Base-by-base conservation (phyloP, 2,329 filamentous ascomycete species). In the Geosmithia flava region DNA sequence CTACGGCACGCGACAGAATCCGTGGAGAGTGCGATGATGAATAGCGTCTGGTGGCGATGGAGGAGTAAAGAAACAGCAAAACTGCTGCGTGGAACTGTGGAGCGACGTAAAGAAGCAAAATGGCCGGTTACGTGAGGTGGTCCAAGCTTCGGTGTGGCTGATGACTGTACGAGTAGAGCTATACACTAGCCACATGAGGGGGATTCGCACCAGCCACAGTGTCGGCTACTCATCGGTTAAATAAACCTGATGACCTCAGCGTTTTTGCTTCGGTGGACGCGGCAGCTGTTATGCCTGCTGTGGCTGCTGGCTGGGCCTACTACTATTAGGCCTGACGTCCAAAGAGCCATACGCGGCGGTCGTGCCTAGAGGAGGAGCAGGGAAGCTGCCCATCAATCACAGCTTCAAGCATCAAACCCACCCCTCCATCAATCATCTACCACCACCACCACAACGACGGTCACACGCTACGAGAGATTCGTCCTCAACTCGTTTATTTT, bases 351-450 rank as follows among this genome's bases (percentile, higher is more conserved):
- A 65, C 62, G 62, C 62, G 62, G 62, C 62, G 55, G 55, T 54
- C 59, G 58, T 70, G 69, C 68, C 69, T 71, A 61, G 68, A 37
- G 33, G 33, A 37, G 33, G 33, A 37, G 33, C 33, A 37, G 33
- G 33, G 33, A 37, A 71, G 68, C 68, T 70, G n/a, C 23, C 33
- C 33, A 37, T 37, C 33, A 37, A 37, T 37, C 33, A 37, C 33
- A 37, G 33, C 33, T 37, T 37, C 33, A 37, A 37, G 33, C 11
- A 37, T 37, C 33, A 11, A 37, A 37, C 33, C 33, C 33, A 41
- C 44, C 47, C 42, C 46, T 16, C 48, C 33, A 48, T 37, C 19
- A 37, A 13, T 15, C 43, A 45, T 23, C 20, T 43, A 39, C 10
- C 39, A 39, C 27, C 39, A 16, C 33, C 27, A 45, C 44, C n/a